These are phyloP conservation scores for Leccinum truebloodii DNA, from an alignment of 768 basidiomycete genomes.

Conservation along the genomic window DNA sequence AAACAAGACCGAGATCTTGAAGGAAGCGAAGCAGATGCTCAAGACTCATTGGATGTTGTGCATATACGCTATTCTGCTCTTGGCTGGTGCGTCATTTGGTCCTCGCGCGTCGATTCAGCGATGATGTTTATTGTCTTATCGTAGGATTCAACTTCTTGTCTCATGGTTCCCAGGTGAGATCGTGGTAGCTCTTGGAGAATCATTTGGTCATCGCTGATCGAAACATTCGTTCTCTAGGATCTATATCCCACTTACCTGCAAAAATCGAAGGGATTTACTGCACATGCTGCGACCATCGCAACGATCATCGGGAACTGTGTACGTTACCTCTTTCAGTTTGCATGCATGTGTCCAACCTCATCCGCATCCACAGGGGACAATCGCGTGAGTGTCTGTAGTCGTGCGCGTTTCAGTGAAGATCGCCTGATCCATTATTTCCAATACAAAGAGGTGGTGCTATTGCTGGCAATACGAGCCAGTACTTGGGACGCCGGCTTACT, in stretches of 20 bases:
- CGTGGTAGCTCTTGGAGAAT: not conserved
- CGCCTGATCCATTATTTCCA: not conserved
- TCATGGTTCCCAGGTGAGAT: constrained; percentile 64
- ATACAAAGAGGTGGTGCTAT: constrained; percentile 58
- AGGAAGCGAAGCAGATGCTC: constrained; percentile 74
- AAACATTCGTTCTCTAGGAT: constrained; percentile 42
- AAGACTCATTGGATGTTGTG: constrained; percentile 80
- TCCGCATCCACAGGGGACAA: constrained; percentile 39
- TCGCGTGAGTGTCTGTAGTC: constrained; percentile 35
- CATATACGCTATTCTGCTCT: constrained; percentile 80
- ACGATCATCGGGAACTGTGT: constrained; percentile 51
- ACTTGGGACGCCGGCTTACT: constrained; percentile 80
- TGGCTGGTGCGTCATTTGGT: constrained; percentile 50
- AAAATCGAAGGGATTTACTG: constrained; percentile 57
- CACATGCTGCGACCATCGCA: not conserved
- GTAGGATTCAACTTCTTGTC: constrained; percentile 76
- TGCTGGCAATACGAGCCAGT: constrained; percentile 73
- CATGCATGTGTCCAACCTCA: not conserved
- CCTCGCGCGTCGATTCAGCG: not conserved
- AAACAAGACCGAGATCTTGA: constrained; percentile 61
- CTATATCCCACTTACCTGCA: constrained; percentile 80
- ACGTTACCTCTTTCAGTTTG: constrained; percentile 21
- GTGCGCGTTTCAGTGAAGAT: constrained; percentile 8
- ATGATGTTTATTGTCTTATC: not conserved
- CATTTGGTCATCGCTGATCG: constrained; percentile 1